Percentiles rank a stretch among this genome's conserved stretches.
Conservation (phyloP, 108 stramenopile genomes). For the Poteriospumella lacustris region DNA sequence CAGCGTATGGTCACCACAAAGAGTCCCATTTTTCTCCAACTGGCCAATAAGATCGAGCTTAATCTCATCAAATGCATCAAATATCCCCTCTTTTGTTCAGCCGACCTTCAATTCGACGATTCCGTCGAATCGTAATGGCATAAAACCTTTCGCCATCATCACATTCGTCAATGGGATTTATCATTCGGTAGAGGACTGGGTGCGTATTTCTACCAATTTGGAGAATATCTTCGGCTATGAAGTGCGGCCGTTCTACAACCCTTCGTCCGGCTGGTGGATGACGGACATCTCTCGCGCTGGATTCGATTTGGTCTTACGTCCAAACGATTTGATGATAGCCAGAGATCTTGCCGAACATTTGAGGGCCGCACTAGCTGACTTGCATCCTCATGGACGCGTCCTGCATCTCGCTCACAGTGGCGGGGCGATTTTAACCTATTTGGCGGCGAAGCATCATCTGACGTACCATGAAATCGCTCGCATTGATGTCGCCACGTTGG, state of each 20-base stretch:
- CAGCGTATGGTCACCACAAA: too few species aligned
- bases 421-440: slow-evolving; percentile 49
- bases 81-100: too few species aligned
- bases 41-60: too few species aligned
- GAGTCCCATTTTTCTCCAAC: too few species aligned
- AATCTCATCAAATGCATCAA: too few species aligned
- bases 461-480: slow-evolving; percentile 37
- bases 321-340: slow-evolving; percentile 37
- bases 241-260: slow-evolving; percentile 52
- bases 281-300: slow-evolving; percentile 42
- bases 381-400: slow-evolving; percentile 41
- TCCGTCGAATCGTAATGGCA: too few species aligned
- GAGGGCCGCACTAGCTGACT: slow-evolving; percentile 31
- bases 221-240: slow-evolving; percentile 25
- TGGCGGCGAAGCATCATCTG: slow-evolving; percentile 51
- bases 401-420: slow-evolving; percentile 52
- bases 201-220: slow-evolving; percentile 38
- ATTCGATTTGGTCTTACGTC: slow-evolving; percentile 38
- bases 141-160: too few species aligned
- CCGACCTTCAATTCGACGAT: too few species aligned
- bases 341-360: slow-evolving; percentile 47
- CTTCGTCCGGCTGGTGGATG: slow-evolving; percentile 51
- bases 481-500: slow-evolving; percentile 50
- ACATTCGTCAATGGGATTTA: slow-evolving; percentile 53
- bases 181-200: slow-evolving; percentile 49